Evolutionary conservation across 208 protist species (phyloP), one percentile per base, ranked within the genome.

Genomic region (Histomonas meleagridis): DNA sequence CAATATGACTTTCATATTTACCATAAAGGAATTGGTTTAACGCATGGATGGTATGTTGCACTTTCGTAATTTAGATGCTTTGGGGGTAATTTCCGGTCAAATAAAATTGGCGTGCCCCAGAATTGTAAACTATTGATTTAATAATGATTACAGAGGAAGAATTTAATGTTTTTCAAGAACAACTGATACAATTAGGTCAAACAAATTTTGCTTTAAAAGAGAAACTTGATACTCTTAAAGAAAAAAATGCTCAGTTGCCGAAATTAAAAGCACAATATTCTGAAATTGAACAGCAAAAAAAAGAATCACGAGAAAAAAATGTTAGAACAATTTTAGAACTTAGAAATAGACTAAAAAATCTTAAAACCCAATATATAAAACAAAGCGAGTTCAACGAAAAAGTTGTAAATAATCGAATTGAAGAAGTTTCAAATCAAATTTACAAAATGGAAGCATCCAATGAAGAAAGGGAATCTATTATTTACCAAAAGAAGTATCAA

Each of bases 101-200:
- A n/a, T n/a, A n/a, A n/a, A n/a, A n/a, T n/a, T n/a, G n/a, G n/a
- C n/a, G n/a, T n/a, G n/a, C n/a, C n/a, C n/a, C n/a, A n/a, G n/a
- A n/a, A n/a, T n/a, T n/a, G n/a, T n/a, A n/a, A n/a, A n/a, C n/a
- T n/a, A n/a, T n/a, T n/a, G n/a, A n/a, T n/a, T n/a, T n/a, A n/a
- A n/a, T n/a, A 65, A 86, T 86, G 76, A 3, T 86, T 23, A 86
- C 40, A n/a, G 76, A 86, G 28, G 76, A 86, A 86, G 76, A 86
- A 46, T 86, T 86, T 49, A 43, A 40, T 32, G 76, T 86, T 32
- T 86, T 86, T 49, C 76, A 86, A 55, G 55, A 86, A 18, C 76
- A 86, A 38, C 18, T 86, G 7, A 46, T 86, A 0, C 46, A 86
- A 55, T 46, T 86, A 40, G 76, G 76, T 5, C 38, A 46, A 55